Conservation (phyloP, 2,329 filamentous ascomycete genomes). For the Huntiella decipiens region DNA sequence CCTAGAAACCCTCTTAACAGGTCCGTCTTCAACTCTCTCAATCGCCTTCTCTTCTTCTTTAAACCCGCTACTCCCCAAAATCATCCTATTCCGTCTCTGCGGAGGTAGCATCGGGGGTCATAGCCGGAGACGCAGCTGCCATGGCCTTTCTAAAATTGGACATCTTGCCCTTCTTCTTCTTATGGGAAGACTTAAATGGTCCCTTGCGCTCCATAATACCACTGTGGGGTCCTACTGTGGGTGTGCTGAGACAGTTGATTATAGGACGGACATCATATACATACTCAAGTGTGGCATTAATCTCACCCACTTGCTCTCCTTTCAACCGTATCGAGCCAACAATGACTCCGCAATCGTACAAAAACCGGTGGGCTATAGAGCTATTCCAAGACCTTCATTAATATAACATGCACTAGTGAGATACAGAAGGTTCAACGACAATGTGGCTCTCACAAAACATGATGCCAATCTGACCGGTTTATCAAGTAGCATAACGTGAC, state of each 20-base stretch:
- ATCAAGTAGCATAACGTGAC: too few relatives aligned
- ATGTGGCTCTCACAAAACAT: too few relatives aligned
- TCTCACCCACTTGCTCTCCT: too few relatives aligned
- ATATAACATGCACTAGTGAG: too few relatives aligned
- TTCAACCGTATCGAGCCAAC: too few relatives aligned
- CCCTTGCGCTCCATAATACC: conserved; percentile 32
- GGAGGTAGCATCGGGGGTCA: conserved; percentile 7
- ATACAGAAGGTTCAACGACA: too few relatives aligned
- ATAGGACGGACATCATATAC: conserved; percentile 1
- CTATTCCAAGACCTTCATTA: too few relatives aligned
- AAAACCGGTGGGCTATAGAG: too few relatives aligned
- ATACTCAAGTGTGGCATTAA: too few relatives aligned
- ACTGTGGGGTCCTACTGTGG: conserved; percentile 27
- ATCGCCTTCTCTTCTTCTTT: conserved; percentile 50
- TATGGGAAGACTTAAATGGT: conserved; percentile 10
- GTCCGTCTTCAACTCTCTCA: conserved; percentile 48
- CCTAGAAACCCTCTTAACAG: conserved; percentile 46
- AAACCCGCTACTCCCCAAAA: conserved; percentile 70
- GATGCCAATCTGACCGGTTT: too few relatives aligned
- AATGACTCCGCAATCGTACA: too few relatives aligned
- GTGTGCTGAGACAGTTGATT: conserved; percentile 12
- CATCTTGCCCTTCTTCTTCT: conserved; percentile 16
- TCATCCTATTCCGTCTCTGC: conserved; percentile 55
- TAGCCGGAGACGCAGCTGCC: conserved; percentile 3
- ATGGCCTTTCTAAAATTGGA: conserved; percentile 34